phyloP scores from a whole-genome alignment of 2,329 filamentous ascomycete species.

The Sarocladium brachiariae region DNA sequence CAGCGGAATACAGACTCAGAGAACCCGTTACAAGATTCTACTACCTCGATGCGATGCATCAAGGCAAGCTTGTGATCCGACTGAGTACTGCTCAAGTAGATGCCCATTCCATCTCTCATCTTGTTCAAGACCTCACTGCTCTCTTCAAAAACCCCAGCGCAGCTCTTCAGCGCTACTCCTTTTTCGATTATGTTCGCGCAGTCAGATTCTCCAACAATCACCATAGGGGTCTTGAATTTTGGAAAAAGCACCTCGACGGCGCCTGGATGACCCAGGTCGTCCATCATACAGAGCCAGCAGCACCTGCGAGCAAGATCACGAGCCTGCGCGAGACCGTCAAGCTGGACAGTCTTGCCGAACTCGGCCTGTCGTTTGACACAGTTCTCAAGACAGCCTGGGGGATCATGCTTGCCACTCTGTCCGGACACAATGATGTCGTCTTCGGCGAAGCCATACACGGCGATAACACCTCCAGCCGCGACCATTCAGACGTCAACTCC shows the following conservation, averaged over 20 bases:
- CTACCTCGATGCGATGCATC: constrained; percentile 41
- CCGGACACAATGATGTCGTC: constrained; percentile 42
- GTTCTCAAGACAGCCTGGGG: constrained; percentile 54
- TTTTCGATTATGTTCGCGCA: constrained; percentile 41
- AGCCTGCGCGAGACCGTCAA: constrained; percentile 33
- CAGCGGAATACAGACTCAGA: constrained; percentile 30
- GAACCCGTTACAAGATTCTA: constrained; percentile 42
- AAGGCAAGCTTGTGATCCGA: constrained; percentile 39
- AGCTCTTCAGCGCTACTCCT: constrained; percentile 28
- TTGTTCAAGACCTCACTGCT: constrained; percentile 41
- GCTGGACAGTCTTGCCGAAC: constrained; percentile 32
- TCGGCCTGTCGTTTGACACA: constrained; percentile 42
- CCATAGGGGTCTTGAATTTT: constrained; percentile 36
- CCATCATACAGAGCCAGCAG: constrained; percentile 33
- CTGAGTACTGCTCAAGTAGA: constrained; percentile 45
- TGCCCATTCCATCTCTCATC: constrained; percentile 34
- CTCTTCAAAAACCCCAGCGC: constrained; percentile 34
- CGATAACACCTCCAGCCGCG: constrained; percentile 34
- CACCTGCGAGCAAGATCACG: constrained; percentile 30
- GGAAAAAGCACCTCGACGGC: constrained; percentile 36
- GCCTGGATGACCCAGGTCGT: constrained; percentile 40
- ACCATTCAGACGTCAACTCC: constrained; percentile 48
- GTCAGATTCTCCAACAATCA: constrained; percentile 28
- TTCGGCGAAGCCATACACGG: constrained; percentile 49
- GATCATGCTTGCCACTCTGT: constrained; percentile 44